Base-by-base conservation (phyloP, 164 flowering plant species). In the Vitis riparia region DNA sequence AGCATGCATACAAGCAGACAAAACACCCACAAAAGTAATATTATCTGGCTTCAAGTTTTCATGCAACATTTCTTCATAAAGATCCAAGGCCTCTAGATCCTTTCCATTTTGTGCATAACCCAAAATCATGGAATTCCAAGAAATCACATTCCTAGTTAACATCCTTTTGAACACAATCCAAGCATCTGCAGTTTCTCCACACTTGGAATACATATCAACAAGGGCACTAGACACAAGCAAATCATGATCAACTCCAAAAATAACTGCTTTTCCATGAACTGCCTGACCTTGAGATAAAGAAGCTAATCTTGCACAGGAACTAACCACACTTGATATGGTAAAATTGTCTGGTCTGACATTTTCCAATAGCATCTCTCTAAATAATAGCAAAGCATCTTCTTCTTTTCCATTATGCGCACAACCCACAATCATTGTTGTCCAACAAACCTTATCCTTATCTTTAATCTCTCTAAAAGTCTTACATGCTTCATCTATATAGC, bases 171-270 rank as follows among this genome's bases (percentile, higher is more conserved):
- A 89, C 50, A 86, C 68, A 37, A 23, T 8, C 71, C 70, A 70
- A 51, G 90, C 89, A 68, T 81, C 83, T 0, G 14, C 19, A 65
- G 73, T 74, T 48, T 77, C 75, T 57, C 91, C 91, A 72, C 91
- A 83, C 80, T 86, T 86, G 32, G 89, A 76, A 71, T 89, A 89
- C 94, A 89, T 87, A 73, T 83, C 83, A 48, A 89, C 71, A 8
- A 88, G 84, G 15, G 90, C 78, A 74, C 80, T 88, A 32, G 83
- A 77, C 11, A 87, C 89, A 37, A 77, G 81, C 70, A 85, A 65
- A 66, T 84, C 82, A 30, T 47, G 51, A 51, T 71, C 81, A 68
- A 78, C 63, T 51, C 88, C 89, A 23, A 65, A 65, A 23, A n/a
- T 62, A 55, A 85, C 23, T 11, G 78, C 75, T 69, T 71, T 75